Percentiles rank a stretch among this genome's conserved stretches.
These are phyloP conservation scores for Pseudocercospora macadamiae DNA, from an alignment of 2,329 filamentous ascomycete genomes.

Conservation along the genomic window DNA sequence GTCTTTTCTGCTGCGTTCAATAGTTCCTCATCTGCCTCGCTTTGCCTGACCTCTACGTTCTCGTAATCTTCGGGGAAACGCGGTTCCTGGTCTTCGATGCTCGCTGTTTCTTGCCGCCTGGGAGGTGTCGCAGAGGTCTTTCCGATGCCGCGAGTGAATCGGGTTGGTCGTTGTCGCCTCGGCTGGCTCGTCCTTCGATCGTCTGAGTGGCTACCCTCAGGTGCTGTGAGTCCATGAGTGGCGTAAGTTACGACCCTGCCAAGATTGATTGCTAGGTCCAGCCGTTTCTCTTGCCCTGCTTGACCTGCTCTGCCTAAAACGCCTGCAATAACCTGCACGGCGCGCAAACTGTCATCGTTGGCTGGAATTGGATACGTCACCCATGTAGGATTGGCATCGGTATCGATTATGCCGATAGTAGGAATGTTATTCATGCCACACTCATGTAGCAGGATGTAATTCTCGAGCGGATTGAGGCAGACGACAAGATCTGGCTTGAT, in stretches of 20 bases:
- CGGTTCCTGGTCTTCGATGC: constrained; percentile 5
- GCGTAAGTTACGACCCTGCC: constrained; percentile 64
- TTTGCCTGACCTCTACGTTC: constrained; percentile 19
- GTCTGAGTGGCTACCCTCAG: constrained; percentile 17
- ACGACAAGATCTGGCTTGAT: constrained; percentile 88
- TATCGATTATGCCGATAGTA: constrained; percentile 93
- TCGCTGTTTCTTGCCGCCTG: background rate
- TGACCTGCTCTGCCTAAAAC: constrained; percentile 84
- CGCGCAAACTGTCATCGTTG: constrained; percentile 93
- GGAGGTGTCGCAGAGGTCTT: background rate
- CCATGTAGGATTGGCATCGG: constrained; percentile 87
- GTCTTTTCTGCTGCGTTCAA: constrained; percentile 18
- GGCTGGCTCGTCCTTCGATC: background rate
- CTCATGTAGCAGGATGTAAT: constrained; percentile 87
- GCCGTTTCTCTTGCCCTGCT: constrained; percentile 69
- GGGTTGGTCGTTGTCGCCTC: constrained; percentile 2
- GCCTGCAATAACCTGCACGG: constrained; percentile 78
- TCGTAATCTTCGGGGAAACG: constrained; percentile 19
- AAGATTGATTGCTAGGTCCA: constrained; percentile 59
- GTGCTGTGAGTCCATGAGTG: constrained; percentile 37
- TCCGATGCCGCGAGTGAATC: background rate
- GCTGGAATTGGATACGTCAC: constrained; percentile 96
- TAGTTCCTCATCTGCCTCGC: constrained; percentile 21
- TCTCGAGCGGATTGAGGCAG: constrained; percentile 90
- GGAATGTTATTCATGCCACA: constrained; percentile 86